phyloP scores from a whole-genome alignment of 2,329 filamentous ascomycete genomes.

The Blastomyces silverae region DNA sequence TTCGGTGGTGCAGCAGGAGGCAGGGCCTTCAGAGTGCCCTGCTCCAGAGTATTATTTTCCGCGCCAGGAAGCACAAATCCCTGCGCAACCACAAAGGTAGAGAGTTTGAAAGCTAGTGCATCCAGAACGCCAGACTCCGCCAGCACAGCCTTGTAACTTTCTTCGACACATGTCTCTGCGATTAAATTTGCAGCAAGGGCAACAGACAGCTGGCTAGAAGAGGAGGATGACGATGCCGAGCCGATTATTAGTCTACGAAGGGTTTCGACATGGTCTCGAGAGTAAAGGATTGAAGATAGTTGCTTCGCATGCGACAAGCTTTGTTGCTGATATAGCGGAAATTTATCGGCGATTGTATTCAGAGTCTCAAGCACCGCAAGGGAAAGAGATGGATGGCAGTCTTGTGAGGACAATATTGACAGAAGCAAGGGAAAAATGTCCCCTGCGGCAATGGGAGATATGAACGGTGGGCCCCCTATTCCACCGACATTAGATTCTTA shows the following conservation, averaged over 20 bases:
- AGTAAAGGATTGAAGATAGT: constrained; percentile 61
- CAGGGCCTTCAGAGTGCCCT: constrained; percentile 52
- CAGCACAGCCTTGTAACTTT: constrained; percentile 63
- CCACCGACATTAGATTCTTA: background rate
- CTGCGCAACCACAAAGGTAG: constrained; percentile 60
- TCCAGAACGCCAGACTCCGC: constrained; percentile 69
- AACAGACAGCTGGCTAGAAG: constrained; percentile 48
- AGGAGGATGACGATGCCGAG: constrained; percentile 40
- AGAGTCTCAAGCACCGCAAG: constrained; percentile 68
- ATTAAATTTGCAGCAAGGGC: constrained; percentile 45
- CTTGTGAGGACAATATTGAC: constrained; percentile 58
- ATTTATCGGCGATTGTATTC: constrained; percentile 62
- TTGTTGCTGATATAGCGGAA: constrained; percentile 50
- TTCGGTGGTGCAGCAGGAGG: constrained; percentile 55
- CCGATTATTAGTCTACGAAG: constrained; percentile 61
- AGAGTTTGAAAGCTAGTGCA: constrained; percentile 66
- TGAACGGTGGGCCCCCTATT: constrained; percentile 70
- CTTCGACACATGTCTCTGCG: constrained; percentile 59
- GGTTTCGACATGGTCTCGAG: constrained; percentile 53
- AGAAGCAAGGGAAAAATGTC: constrained; percentile 64
- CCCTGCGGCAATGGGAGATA: constrained; percentile 64
- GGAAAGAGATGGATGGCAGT: constrained; percentile 59
- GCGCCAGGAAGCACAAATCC: constrained; percentile 63
- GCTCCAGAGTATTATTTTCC: constrained; percentile 48
- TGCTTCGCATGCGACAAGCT: constrained; percentile 45